These are phyloP conservation scores for Tardiomyces depauwii DNA, from an alignment of 1,139 yeast species.

Conservation along the genomic window DNA sequence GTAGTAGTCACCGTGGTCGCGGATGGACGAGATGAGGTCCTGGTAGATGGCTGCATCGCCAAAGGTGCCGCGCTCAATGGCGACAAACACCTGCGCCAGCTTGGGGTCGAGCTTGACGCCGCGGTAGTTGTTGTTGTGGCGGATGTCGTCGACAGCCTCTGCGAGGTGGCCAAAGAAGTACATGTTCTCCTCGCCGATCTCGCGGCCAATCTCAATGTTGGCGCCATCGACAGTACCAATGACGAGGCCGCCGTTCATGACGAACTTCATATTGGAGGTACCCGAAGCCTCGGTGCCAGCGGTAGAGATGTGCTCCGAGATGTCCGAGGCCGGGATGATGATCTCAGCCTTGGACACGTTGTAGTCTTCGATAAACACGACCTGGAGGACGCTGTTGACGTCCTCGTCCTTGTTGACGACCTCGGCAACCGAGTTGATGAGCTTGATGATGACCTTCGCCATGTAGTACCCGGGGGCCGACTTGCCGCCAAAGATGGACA, in stretches of 20 bases:
- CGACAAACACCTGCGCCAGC: slow-evolving; percentile 51
- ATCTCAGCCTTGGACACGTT: slow-evolving; percentile 91
- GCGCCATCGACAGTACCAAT: slow-evolving; percentile 98
- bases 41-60: slow-evolving; percentile 62
- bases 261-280: slow-evolving; percentile 93
- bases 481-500: slow-evolving; percentile 83
- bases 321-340: slow-evolving; percentile 80
- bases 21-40: slow-evolving; percentile 56
- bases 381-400: slow-evolving; percentile 67
- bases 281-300: slow-evolving; percentile 98
- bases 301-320: slow-evolving; percentile 92
- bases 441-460: slow-evolving; percentile 83
- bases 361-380: slow-evolving; percentile 82
- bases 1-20: slow-evolving; percentile 65
- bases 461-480: slow-evolving; percentile 96
- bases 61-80: slow-evolving; percentile 58
- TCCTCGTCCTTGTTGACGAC: slow-evolving; percentile 72
- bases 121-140: slow-evolving; percentile 60
- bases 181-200: slow-evolving; percentile 86
- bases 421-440: slow-evolving; percentile 69
- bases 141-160: slow-evolving; percentile 76
- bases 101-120: slow-evolving; percentile 38
- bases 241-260: slow-evolving; percentile 84
- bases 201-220: slow-evolving; percentile 88
- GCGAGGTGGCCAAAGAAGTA: slow-evolving; percentile 86